These are phyloP conservation scores for Aphanomyces astaci DNA, from an alignment of 352 stramenopile species.

Conservation along the genomic window DNA sequence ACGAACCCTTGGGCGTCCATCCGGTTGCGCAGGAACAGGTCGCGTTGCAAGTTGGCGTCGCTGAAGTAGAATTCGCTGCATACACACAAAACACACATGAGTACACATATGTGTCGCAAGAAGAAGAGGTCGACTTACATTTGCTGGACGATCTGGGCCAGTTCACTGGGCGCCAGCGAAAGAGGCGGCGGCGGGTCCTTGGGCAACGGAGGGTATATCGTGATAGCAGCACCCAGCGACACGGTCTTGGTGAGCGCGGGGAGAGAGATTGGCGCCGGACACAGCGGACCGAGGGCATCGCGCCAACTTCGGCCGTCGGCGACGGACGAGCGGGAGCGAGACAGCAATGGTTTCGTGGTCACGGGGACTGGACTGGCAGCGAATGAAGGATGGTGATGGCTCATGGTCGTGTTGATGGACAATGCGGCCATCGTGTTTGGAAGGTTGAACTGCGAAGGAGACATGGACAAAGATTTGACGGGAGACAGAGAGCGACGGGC, in stretches of 20 bases:
- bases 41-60: constrained; percentile 14
- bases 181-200: not conserved
- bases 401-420: not conserved
- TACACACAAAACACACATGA: not conserved
- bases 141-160: constrained; percentile 19
- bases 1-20: constrained; percentile 25
- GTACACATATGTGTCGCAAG: not conserved
- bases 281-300: not conserved
- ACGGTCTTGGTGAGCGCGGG: constrained; percentile 15
- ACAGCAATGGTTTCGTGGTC: constrained; percentile 4
- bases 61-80: constrained; percentile 25
- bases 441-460: not conserved
- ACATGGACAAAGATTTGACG: not conserved
- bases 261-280: not conserved
- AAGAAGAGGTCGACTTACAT: not conserved
- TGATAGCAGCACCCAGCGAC: not conserved
- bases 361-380: not conserved
- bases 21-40: constrained; percentile 22
- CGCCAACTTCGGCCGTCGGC: constrained; percentile 20
- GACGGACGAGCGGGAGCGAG: constrained; percentile 11
- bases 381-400: no score
- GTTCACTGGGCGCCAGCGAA: not conserved
- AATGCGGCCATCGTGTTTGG: not conserved
- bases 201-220: not conserved
- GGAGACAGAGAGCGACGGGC: constrained; percentile 3